Base-by-base conservation (phyloP, 345 rosid species). In the Boechera stricta region DNA sequence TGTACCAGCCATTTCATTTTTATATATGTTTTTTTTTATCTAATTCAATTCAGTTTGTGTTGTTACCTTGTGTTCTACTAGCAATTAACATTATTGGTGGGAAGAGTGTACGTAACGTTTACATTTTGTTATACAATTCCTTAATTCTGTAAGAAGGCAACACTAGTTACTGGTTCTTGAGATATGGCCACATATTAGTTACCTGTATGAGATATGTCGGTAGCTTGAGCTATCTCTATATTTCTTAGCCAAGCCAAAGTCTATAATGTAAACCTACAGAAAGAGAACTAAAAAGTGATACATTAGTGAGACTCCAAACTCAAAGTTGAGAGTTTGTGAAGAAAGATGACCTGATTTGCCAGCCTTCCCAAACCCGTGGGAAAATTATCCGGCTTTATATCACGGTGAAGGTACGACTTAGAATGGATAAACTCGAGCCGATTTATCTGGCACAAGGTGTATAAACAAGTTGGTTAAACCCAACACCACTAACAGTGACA, bases 21-120 rank as follows among this genome's bases (percentile, higher is more conserved):
- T 15, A 7, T 39, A 48, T 57, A 72, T 68, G 62, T 62, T 47
- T 38, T 52, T 49, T 49, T 64, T 67, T 77, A 60, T 72, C 10
- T 36, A 16, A 28, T 28, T 65, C 62, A 28, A 1, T 41, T 72
- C 1, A 32, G 51, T 24, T 59, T 49, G 6, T 65, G 48, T 77
- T 71, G 67, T 64, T 64, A 16, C 39, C n/a, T 62, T 63, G 54
- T 52, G 69, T 61, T 69, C 36, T 68, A 62, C 32, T 76, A 61
- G 75, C 24, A 1, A 69, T 62, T 69, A 18, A 31, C 21, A 29
- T 69, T 42, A 29, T 54, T 38, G 39, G 9, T 13, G 36, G 16
- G 68, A 64, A 28, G 62, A 71, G 60, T 64, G 67, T 64, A 35
- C 15, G 59, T 64, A 62, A 64, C 31, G 51, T 77, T 56, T 35